phyloP scores from a whole-genome alignment of 495 filamentous ascomycete species.

The Aspergillus conjunctus region DNA sequence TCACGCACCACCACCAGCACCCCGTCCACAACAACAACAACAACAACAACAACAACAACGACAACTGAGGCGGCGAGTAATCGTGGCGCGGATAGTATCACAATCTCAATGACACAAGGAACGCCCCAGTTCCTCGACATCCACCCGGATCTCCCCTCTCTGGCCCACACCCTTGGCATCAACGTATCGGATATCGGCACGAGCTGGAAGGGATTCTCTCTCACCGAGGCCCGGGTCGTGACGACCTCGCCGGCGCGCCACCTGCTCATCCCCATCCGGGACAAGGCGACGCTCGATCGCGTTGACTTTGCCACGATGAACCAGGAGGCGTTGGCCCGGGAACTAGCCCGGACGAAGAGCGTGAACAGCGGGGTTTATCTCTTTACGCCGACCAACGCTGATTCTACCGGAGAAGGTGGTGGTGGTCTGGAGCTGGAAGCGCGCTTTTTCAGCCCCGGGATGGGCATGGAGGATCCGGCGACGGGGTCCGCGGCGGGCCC shows the following conservation, averaged over 20 bases:
- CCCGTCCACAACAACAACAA: neutral
- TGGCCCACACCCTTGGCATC: conserved; percentile 14
- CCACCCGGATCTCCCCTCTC: conserved; percentile 14
- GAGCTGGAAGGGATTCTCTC: neutral
- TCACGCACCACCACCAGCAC: neutral
- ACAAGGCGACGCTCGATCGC: neutral
- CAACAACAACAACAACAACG: neutral
- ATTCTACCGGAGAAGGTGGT: neutral
- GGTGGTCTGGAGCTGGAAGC: conserved; percentile 6
- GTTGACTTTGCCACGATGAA: conserved; percentile 3
- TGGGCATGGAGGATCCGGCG: conserved; percentile 23
- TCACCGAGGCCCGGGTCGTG: conserved; percentile 12
- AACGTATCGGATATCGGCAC: conserved; percentile 7
- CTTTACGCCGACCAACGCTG: conserved; percentile 1
- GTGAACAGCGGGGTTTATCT: conserved; percentile 21
- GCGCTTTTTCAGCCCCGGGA: conserved; percentile 24
- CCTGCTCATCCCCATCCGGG: conserved; percentile 21
- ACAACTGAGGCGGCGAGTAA: neutral
- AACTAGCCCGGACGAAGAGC: conserved; percentile 16
- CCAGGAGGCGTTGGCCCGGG: conserved; percentile 4
- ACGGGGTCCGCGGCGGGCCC: conserved; percentile 19
- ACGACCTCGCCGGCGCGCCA: conserved; percentile 26
- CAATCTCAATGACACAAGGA: conserved; percentile 18
- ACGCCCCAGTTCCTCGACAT: conserved; percentile 13
- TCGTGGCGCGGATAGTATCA: neutral